A percentile compares a stretch with the other conserved stretches of the same genome.
These are phyloP conservation scores for Auxenochlorella pyrenoidosa DNA, from an alignment of 139 green algal species.

Conservation along the genomic window DNA sequence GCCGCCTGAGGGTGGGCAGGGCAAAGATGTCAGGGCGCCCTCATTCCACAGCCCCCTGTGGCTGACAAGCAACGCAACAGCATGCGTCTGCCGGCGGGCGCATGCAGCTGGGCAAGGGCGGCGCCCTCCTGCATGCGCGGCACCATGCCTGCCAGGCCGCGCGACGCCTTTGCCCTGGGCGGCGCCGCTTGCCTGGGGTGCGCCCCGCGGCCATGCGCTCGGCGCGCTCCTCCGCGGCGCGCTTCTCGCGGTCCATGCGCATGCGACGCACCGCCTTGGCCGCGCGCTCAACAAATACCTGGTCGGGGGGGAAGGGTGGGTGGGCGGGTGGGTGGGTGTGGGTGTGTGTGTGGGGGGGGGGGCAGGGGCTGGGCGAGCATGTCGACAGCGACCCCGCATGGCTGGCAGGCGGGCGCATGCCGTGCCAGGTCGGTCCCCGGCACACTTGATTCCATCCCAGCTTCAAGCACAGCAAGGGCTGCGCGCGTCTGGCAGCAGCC, in stretches of 20 bases:
- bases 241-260: slow-evolving; percentile 56
- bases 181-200: background rate
- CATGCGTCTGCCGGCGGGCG: no score
- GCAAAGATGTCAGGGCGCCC: background rate
- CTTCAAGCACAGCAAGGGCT: no score
- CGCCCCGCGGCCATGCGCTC: slow-evolving; percentile 29
- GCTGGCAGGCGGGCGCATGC: no score
- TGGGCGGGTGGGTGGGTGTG: background rate
- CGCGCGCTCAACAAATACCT: slow-evolving; percentile 73
- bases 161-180: no score
- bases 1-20: slow-evolving; percentile 9
- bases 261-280: slow-evolving; percentile 67
- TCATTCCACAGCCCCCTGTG: no score
- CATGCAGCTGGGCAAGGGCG: no score
- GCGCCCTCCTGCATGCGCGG: no score
- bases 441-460: no score
- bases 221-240: slow-evolving; percentile 47
- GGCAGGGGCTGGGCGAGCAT: background rate
- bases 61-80: no score
- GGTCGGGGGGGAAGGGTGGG: background rate
- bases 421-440: no score
- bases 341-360: no score
- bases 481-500: background rate
- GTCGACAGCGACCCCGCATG: background rate
- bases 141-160: no score